These are phyloP conservation scores for Suillus fuscotomentosus DNA, from an alignment of 768 basidiomycete species.

Conservation along the genomic window DNA sequence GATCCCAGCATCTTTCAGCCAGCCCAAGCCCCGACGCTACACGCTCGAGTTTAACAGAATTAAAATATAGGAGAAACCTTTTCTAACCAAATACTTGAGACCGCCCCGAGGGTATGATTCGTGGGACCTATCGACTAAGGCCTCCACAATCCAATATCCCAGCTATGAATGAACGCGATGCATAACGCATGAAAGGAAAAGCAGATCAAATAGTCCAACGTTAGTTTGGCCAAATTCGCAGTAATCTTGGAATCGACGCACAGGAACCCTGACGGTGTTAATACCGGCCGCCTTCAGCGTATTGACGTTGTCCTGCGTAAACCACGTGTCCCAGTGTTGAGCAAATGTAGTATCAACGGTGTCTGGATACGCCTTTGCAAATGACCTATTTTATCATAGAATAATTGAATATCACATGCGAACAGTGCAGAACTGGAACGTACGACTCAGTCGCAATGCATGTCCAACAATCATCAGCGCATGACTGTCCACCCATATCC, in stretches of 20 bases:
- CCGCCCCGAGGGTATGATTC: conserved; percentile 76
- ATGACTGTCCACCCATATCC: conserved; percentile 68
- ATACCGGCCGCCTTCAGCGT: conserved; percentile 52
- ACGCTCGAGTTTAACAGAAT: not conserved
- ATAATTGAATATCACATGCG: not conserved
- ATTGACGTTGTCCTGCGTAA: conserved; percentile 60
- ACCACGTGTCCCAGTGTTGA: conserved; percentile 77
- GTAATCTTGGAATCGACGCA: conserved; percentile 29
- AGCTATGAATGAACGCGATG: conserved; percentile 42
- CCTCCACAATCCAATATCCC: conserved; percentile 82
- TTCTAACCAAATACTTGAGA: conserved; percentile 55
- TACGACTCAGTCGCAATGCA: conserved; percentile 75
- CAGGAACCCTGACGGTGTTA: conserved; percentile 78
- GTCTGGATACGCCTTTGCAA: conserved; percentile 57
- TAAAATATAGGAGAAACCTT: not conserved
- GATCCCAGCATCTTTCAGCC: conserved; percentile 63
- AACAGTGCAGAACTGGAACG: not conserved
- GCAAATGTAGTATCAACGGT: conserved; percentile 59
- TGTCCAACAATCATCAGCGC: conserved; percentile 48
- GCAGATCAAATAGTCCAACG: not conserved
- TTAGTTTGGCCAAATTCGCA: not conserved
- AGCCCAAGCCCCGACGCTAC: conserved; percentile 61
- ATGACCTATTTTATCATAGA: conserved; percentile 39
- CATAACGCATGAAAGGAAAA: not conserved
- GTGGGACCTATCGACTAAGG: conserved; percentile 55